Evolutionary conservation across 352 stramenopile species (phyloP), one percentile per base, ranked within the genome.

Genomic region (Albugo laibachii): DNA sequence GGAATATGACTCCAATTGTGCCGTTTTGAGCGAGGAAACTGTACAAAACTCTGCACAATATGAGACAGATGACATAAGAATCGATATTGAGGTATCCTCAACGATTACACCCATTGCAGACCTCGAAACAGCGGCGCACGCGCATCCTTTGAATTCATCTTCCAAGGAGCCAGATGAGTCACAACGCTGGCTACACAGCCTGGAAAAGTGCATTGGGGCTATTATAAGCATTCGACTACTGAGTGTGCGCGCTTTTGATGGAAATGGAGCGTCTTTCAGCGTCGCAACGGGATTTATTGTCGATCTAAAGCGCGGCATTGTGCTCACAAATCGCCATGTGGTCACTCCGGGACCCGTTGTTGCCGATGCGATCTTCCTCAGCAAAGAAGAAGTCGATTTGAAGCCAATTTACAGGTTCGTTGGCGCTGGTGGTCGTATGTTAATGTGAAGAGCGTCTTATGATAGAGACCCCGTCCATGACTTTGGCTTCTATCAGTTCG

Each of bases 321-420:
- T 96, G 52, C 61, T 96, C 40, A 96, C 83, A 15, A 96, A 96
- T 55, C 80, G 85, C 46, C 85, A 96, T 62, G 85, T 96, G 16
- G 74, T 95, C 37, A 93, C 80, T 13, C 74, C 77, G 19, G 83
- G 82, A 1, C 85, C 85, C 0, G 72, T 92, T 2, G 67, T 86
- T 14, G 80, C 80, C 14, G 82, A 96, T 48, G 82, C 81, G n/a
- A 87, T 93, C 47, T 95, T 96, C 52, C 63, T 92, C 35, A 96
- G 93, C 58, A 95, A 95, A 58, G 85, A 96, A 55, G 83, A 96
- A 48, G 80, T 95, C 36, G 71, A 91, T 36, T 63, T 95, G 18
- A 77, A 83, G 37, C 77, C 83, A 15, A 75, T 96, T 27, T 96
- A 94, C 50, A 60, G 79, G 67, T 77, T 41, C 21, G 48, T 50